Evolutionary conservation across 805 yeast genomes (phyloP), one percentile per base, ranked within the genome.

Genomic region (Wickerhamiella australiensis): DNA sequence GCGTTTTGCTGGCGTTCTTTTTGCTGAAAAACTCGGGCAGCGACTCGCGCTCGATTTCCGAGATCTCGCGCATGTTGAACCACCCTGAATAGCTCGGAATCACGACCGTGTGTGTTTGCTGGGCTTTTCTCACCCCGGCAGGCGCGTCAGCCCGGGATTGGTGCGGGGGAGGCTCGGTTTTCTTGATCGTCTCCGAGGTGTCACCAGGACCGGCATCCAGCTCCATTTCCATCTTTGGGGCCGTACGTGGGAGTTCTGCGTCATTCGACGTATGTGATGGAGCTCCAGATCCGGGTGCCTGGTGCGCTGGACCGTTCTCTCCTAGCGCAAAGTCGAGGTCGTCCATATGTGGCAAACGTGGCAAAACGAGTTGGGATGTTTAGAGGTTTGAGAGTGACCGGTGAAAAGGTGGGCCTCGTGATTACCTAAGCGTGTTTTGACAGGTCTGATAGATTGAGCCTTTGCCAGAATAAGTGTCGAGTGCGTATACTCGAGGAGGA

Each of bases 31-130:
- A 88, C 62, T 88, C 96, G 0, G 96, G 95, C 45, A 88, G 68
- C 1, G 94, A 82, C 59, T 83, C 82, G 52, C 74, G 77, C 65
- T 88, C 96, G 53, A 88, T 81, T 47, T 75, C 76, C 60, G 85
- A 85, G 41, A 87, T 74, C 47, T 74, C 76, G 43, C 74, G 74
- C 73, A 84, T 73, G 50, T 79, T 73, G 62, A 87, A 87, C 96
- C 96, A 88, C 26, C 82, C 66, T 0, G 95, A 74, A 62, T 85
- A 88, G 0, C 95, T 85, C 5, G 96, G 96, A 23, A 87, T 71
- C 3, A 87, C 80, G 42, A 87, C 80, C 0, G 87, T 78, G 61
- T 86, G 95, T 0, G 94, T 78, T 66, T 88, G 96, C 48, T 64
- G 68, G 36, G 66, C 54, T 26, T 13, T 36, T 23, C 43, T 36